Base-by-base conservation (phyloP, 495 filamentous ascomycete genomes). In the Lasiosphaeria hispida region DNA sequence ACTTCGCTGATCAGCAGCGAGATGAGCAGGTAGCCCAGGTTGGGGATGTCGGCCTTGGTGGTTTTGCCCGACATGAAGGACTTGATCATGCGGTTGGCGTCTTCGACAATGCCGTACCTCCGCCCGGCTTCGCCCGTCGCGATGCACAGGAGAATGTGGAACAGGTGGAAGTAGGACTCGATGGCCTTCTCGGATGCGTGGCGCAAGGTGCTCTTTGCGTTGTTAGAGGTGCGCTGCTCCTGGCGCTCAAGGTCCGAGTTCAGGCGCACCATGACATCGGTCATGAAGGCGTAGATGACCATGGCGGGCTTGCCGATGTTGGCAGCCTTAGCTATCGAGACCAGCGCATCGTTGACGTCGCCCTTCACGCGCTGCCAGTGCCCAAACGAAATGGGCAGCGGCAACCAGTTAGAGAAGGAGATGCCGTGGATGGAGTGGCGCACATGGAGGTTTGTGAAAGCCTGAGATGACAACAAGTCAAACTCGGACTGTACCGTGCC, bases 161-260 rank as follows among this genome's bases (percentile, higher is more conserved):
- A 80, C 30, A 81, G 74, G 43, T 78, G 75, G 59, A 82, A 81
- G 66, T 82, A 81, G 0, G 75, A 74, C 53, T 81, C 75, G 7
- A 82, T 77, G 3, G 78, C 79, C 62, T 80, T 81, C 55, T 81
- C 79, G 0, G 75, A 78, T 0, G 77, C 77, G 36, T 79, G 76
- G 0, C 63, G 73, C 23, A 81, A 70, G 3, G 72, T 76, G 48
- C 74, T 76, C 42, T 69, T 73, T 1, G 35, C 19, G 44, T 61
- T 10, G 2, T 33, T 6, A 18, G 30, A 9, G 36, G 9, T 14
- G 6, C 37, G 15, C 10, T 53, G 37, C 9, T 19, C 60, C 19
- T 17, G 42, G 11, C 15, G 38, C 11, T 58, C 61, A 1, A 57
- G 57, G 51, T 69, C 67, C 10, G 69, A 39, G 63, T 73, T 79